phyloP scores from a whole-genome alignment of 495 filamentous ascomycete species.

The Acidiella bohemica region DNA sequence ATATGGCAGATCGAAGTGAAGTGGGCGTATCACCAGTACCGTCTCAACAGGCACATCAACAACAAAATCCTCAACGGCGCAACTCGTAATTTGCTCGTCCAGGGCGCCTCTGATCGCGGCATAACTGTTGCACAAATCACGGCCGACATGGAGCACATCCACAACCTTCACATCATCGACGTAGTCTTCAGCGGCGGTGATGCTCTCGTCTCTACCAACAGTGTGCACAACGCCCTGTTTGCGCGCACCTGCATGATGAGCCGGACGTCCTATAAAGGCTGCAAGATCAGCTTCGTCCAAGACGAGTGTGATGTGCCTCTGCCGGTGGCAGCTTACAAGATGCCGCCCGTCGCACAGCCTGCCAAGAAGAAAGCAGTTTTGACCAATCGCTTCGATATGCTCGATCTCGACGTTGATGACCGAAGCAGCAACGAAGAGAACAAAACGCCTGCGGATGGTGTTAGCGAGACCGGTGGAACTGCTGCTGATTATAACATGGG shows the following conservation, averaged over 20 bases:
- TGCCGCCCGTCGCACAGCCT: constrained; percentile 25
- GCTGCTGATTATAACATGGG: background rate
- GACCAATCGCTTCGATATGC: constrained; percentile 51
- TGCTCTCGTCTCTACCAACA: constrained; percentile 60
- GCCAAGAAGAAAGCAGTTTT: constrained; percentile 30
- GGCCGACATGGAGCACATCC: constrained; percentile 69
- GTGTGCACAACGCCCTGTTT: constrained; percentile 61
- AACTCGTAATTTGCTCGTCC: constrained; percentile 62
- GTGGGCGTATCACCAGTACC: constrained; percentile 65
- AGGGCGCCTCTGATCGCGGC: constrained; percentile 36
- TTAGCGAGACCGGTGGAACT: constrained; percentile 5
- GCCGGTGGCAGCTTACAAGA: constrained; percentile 24
- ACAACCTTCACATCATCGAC: constrained; percentile 60
- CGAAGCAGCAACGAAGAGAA: constrained; percentile 13
- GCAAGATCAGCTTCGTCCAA: constrained; percentile 53
- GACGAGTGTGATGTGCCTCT: constrained; percentile 64
- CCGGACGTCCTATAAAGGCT: constrained; percentile 56
- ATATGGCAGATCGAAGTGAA: constrained; percentile 53
- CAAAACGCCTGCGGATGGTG: background rate
- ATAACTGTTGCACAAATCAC: constrained; percentile 53
- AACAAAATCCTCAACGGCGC: constrained; percentile 57
- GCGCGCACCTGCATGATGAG: constrained; percentile 71
- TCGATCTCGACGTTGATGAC: constrained; percentile 38
- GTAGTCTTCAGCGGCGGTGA: constrained; percentile 44
- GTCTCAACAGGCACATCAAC: constrained; percentile 49